Evolutionary conservation across 108 stramenopile genomes (phyloP), one percentile per base, ranked within the genome.

Genomic region (Craspedostauros australis): DNA sequence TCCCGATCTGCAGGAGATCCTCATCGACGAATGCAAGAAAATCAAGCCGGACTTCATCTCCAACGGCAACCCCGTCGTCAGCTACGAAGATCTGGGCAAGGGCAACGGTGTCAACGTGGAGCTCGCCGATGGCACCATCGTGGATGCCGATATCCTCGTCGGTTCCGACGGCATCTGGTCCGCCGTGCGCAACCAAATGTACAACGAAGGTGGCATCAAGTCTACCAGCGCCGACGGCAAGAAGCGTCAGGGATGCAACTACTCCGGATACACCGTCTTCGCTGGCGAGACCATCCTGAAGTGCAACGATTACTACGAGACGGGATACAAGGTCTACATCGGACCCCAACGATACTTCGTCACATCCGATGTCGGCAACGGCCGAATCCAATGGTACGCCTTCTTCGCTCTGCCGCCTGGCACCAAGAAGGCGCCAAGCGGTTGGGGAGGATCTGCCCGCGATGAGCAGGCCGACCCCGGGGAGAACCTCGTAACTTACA

Each of bases 361-460:
- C n/a, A 96, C 94, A 9, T 77, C 74, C 9, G 96, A 97, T 79
- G 94, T 97, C 9, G 96, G 96, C 5, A 77, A 84, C 46, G 96
- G 96, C 1, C 86, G 96, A 31, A 76, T 97, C 60, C 96, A 97
- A 74, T 97, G 96, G 96, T 97, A 97, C 58, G 92, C 96, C 29
- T 95, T 97, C 70, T 87, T 95, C 56, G 94, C 92, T n/a, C 70
- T 95, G n/a, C 95, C 96, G 21, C 92, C 96, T 12, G 95, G 95
- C 36, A 76, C 86, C 55, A 96, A 95, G 67, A 84, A 79, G 56
- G 92, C 88, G 39, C 85, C 86, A 14, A 79, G 74, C 39, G 85
- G 85, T 22, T 89, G 88, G 88, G 92, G 83, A 33, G 91, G 87
- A 2, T 76, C 81, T 16, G 64, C 50, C 18, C 64, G 85, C 3